Base-by-base conservation (phyloP, 139 green algal genomes). In the Tetratostichococcus sp. region DNA sequence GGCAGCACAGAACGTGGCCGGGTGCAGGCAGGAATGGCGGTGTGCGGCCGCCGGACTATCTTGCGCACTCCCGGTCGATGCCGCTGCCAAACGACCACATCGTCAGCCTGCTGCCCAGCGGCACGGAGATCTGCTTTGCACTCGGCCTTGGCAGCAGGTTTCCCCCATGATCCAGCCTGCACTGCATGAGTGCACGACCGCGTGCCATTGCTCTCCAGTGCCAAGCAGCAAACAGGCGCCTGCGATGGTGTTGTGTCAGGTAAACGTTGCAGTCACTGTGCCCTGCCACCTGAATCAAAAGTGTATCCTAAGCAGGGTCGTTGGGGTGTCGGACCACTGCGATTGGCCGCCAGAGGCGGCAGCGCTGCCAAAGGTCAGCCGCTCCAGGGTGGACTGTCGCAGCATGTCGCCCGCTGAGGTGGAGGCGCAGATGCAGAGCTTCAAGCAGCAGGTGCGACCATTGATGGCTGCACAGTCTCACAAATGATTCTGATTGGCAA, bases 111-210 rank as follows among this genome's bases (percentile, higher is more conserved):
- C 84, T 88, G 39, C 88, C 90, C 1, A 83, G 84, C 6, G 87
- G 84, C 16, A 94, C 87, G 1, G 89, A 97, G 73, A 93, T 94
- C 25, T 73, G 95, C 26, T 88, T 88, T 69, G 87, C 87, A 0
- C 81, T 97, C 39, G 92, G 92, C 21, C 74, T 97, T 73, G 82
- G 70, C 43, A 72, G 79, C 31, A 71, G 76, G 76, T 76, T 26
- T 26, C 28, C 43, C 70, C 4, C 42, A 42, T n/a, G 26, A 6
- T 67, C n/a, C n/a, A n/a, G n/a, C n/a, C n/a, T n/a, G n/a, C n/a
- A n/a, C n/a, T n/a, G n/a, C n/a, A n/a, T n/a, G n/a, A n/a, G n/a
- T n/a, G n/a, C n/a, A n/a, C n/a, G n/a, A 50, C 39, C 39, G 39
- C 39, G 39, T 50, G 39, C 14, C 39, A 50, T 50, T 8, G 8